Evolutionary conservation across 2,329 filamentous ascomycete genomes (phyloP).

Genomic region (Xylariaceae sp.): DNA sequence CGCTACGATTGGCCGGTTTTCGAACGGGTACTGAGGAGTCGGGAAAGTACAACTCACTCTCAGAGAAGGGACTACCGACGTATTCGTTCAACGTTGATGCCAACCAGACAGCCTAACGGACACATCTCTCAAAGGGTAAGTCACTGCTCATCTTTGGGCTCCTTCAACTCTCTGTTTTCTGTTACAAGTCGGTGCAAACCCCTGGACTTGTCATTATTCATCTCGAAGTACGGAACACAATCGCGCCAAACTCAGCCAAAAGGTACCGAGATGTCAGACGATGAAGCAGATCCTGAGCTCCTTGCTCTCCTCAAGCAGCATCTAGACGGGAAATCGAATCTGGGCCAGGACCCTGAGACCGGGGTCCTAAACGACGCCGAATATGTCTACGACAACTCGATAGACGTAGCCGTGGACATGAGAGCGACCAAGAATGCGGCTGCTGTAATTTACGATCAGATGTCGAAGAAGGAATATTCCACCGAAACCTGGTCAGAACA

Average conservation of each 20-base stretch:
- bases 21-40: neutral
- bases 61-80: neutral
- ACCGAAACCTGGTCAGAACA: slow-evolving; percentile 83
- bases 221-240: neutral
- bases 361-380: slow-evolving; percentile 78
- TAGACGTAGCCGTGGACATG: slow-evolving; percentile 87
- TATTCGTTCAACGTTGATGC: neutral
- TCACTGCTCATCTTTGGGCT: neutral
- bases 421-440: slow-evolving; percentile 77
- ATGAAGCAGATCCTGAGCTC: slow-evolving; percentile 84
- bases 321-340: slow-evolving; percentile 54
- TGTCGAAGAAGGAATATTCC: slow-evolving; percentile 79
- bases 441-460: slow-evolving; percentile 68
- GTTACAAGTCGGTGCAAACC: neutral
- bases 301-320: slow-evolving; percentile 80
- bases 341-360: slow-evolving; percentile 63
- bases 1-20: neutral
- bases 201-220: neutral
- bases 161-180: neutral
- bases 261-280: slow-evolving; percentile 66
- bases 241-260: neutral
- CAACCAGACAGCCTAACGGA: neutral
- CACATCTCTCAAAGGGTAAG: neutral
- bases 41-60: neutral
- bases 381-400: slow-evolving; percentile 84